Percentiles rank a stretch among this genome's conserved stretches.
These are phyloP conservation scores for Mucuna pruriens DNA, from an alignment of 306 rosid genomes.

Conservation along the genomic window DNA sequence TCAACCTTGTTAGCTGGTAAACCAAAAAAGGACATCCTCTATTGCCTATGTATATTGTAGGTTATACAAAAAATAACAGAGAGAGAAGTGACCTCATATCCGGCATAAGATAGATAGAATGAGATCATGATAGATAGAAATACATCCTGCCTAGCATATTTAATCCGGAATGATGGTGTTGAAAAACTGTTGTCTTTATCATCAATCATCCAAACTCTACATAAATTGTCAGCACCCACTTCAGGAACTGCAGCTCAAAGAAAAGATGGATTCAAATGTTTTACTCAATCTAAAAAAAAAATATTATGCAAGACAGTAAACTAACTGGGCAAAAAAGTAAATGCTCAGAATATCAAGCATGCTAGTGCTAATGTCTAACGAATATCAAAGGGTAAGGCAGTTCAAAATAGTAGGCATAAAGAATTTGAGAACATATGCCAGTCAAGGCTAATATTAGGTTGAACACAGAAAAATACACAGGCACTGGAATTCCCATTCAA, in stretches of 20 bases:
- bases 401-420: background rate
- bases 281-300: constrained; percentile 1
- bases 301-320: background rate
- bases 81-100: constrained; percentile 55
- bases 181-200: constrained; percentile 89
- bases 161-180: constrained; percentile 77
- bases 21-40: background rate
- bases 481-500: background rate
- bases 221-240: constrained; percentile 58
- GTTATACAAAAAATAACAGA: background rate
- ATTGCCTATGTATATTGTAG: background rate
- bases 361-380: background rate
- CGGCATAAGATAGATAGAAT: constrained; percentile 67
- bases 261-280: constrained; percentile 28
- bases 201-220: constrained; percentile 84
- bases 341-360: constrained; percentile 21
- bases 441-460: background rate
- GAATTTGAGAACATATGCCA: background rate
- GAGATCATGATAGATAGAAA: constrained; percentile 81
- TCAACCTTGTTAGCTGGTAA: background rate
- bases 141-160: constrained; percentile 86
- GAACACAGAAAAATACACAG: background rate
- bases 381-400: background rate
- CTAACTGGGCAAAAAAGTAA: background rate
- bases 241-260: constrained; percentile 73